Percentiles rank a stretch among this genome's conserved stretches.
These are phyloP conservation scores for Camelina hispida DNA, from an alignment of 345 rosid species.

Conservation along the genomic window DNA sequence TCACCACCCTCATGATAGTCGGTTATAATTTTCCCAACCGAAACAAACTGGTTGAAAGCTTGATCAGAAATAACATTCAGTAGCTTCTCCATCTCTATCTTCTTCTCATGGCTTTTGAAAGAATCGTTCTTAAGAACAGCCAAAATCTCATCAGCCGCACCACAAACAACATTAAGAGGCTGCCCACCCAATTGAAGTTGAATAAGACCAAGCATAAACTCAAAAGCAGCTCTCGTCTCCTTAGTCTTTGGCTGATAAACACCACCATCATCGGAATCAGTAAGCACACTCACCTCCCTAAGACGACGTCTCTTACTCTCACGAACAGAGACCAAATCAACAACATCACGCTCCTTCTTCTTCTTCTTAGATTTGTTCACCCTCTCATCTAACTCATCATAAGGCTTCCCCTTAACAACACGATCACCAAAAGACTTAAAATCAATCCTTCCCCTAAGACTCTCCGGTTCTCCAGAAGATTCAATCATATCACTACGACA, in stretches of 20 bases:
- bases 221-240: conserved; percentile 86
- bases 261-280: conserved; percentile 69
- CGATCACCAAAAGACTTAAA: conserved; percentile 79
- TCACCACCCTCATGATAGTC: conserved; percentile 71
- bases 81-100: conserved; percentile 77
- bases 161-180: conserved; percentile 67
- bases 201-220: conserved; percentile 74
- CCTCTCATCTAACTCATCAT: conserved; percentile 74
- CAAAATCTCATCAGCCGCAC: conserved; percentile 90
- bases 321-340: conserved; percentile 42
- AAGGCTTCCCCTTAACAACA: conserved; percentile 66
- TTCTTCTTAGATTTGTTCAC: conserved; percentile 76
- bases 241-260: conserved; percentile 83
- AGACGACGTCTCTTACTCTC: conserved; percentile 66
- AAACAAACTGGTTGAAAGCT: conserved; percentile 72
- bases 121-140: conserved; percentile 81
- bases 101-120: conserved; percentile 64
- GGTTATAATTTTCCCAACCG: conserved; percentile 68
- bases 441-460: conserved; percentile 80
- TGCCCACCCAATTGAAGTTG: conserved; percentile 84
- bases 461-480: conserved; percentile 82
- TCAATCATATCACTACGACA: conserved; percentile 76
- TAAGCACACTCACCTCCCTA: conserved; percentile 70
- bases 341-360: conserved; percentile 74
- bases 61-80: conserved; percentile 54